These are phyloP conservation scores for Trametes cubensis DNA, from an alignment of 768 basidiomycete species.

Conservation along the genomic window DNA sequence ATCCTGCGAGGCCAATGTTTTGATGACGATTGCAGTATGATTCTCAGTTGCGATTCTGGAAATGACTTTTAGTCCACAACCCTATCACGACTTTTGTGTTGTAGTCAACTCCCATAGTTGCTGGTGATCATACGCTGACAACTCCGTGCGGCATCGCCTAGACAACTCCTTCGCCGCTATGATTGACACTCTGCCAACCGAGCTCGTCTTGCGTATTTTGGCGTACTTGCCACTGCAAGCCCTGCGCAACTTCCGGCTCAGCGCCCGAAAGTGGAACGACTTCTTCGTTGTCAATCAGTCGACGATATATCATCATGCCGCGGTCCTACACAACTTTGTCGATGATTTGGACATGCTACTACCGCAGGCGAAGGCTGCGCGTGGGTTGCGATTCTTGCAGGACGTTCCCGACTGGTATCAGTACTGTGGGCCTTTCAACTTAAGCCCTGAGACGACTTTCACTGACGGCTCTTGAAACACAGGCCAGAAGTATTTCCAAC, in stretches of 20 bases:
- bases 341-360: constrained; percentile 32
- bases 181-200: constrained; percentile 51
- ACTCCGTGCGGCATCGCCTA: too few relatives aligned
- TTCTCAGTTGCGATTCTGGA: too few relatives aligned
- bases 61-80: too few relatives aligned
- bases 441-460: not conserved
- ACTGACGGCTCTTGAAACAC: constrained; percentile 4
- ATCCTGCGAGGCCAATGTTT: too few relatives aligned
- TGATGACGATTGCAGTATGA: too few relatives aligned
- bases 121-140: too few relatives aligned
- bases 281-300: constrained; percentile 52
- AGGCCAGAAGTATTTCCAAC: constrained; percentile 51
- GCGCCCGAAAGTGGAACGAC: constrained; percentile 50
- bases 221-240: constrained; percentile 52
- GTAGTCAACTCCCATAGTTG: too few relatives aligned
- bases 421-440: constrained; percentile 51
- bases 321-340: constrained; percentile 53
- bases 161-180: too few relatives aligned
- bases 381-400: constrained; percentile 40
- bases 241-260: constrained; percentile 39
- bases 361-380: constrained; percentile 35
- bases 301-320: constrained; percentile 60
- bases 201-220: constrained; percentile 54
- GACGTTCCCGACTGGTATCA: constrained; percentile 55
- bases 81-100: too few relatives aligned